Base-by-base conservation (phyloP, 768 basidiomycete species). In the Tulasnella sp. region DNA sequence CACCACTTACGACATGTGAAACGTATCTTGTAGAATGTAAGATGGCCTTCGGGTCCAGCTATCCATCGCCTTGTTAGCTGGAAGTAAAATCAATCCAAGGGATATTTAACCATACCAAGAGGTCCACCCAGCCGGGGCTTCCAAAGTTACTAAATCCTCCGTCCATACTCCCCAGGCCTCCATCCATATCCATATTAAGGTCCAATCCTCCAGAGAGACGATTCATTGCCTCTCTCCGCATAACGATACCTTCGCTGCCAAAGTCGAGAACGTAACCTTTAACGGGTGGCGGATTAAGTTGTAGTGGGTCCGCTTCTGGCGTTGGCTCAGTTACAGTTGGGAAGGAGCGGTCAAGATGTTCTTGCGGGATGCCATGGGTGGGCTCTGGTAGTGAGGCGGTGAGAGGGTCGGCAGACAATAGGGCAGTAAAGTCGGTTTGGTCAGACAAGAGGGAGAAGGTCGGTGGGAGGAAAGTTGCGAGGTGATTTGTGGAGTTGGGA, bases 11-110 rank as follows among this genome's bases (percentile, higher is more conserved):
- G 81, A 91, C 91, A 80, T 87, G 81, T 12, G 91, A 85, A 1
- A 88, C 90, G 79, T 93, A 94, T 79, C 88, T 85, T 79, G 91
- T 91, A 8, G 89, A 84, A 1, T 89, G 85, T 34, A 83, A 78
- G 69, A 81, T 83, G 37, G 82, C 83, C 15, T 80, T 80, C 6
- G 88, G 85, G 78, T 89, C 90, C 4, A 93, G 80, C 91, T 93
- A 78, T n/a, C 1, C 58, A 9, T 22, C 68, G 15, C 49, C 19
- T 49, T 11, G n/a, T 74, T 38, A 37, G 37, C 31, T 34, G 22
- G 36, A 25, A 67, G 72, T 49, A 75, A 74, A 17, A 82, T 80
- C 25, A 77, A 67, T 22, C 77, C 80, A 73, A 19, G 11, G 29
- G 71, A 52, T 22, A 7, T 58, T 31, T 22, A 74, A 31, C 17